Percentiles rank a stretch among this genome's conserved stretches.
These are phyloP conservation scores for Neurospora pannonica DNA, from an alignment of 495 filamentous ascomycete species.

Conservation along the genomic window DNA sequence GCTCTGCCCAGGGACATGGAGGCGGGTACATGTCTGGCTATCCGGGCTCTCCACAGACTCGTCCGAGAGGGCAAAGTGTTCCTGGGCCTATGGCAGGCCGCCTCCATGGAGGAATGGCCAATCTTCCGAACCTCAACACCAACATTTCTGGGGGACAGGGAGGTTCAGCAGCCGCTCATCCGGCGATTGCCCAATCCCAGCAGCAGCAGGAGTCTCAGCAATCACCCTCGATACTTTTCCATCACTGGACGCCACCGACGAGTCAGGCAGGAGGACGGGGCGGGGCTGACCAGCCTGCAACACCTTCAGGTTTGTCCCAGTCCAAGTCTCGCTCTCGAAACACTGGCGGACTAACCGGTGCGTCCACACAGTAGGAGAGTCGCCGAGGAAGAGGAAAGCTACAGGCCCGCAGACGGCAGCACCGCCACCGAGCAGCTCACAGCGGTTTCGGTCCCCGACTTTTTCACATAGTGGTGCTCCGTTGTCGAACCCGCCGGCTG, in stretches of 20 bases:
- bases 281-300: slow-evolving; percentile 50
- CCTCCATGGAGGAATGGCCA: slow-evolving; percentile 9
- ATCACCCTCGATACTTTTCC: slow-evolving; percentile 71
- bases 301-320: slow-evolving; percentile 59
- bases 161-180: slow-evolving; percentile 17
- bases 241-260: slow-evolving; percentile 80
- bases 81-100: slow-evolving; percentile 20
- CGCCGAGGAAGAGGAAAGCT: slow-evolving; percentile 67
- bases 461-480: slow-evolving; percentile 47
- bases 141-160: slow-evolving; percentile 19
- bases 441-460: slow-evolving; percentile 45
- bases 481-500: slow-evolving; percentile 44
- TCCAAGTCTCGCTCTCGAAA: slow-evolving; percentile 42
- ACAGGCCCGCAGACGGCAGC: slow-evolving; percentile 50
- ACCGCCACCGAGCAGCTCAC: slow-evolving; percentile 43
- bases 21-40: slow-evolving; percentile 22
- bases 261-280: slow-evolving; percentile 42
- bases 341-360: slow-evolving; percentile 40
- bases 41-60: slow-evolving; percentile 31
- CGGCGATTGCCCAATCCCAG: slow-evolving; percentile 22
- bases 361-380: slow-evolving; percentile 44
- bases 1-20: slow-evolving; percentile 30
- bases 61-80: slow-evolving; percentile 31
- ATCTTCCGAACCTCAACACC: slow-evolving; percentile 25
- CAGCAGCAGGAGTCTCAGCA: slow-evolving; percentile 37